Base-by-base conservation (phyloP, 345 rosid species). In the Citrus trifoliata region DNA sequence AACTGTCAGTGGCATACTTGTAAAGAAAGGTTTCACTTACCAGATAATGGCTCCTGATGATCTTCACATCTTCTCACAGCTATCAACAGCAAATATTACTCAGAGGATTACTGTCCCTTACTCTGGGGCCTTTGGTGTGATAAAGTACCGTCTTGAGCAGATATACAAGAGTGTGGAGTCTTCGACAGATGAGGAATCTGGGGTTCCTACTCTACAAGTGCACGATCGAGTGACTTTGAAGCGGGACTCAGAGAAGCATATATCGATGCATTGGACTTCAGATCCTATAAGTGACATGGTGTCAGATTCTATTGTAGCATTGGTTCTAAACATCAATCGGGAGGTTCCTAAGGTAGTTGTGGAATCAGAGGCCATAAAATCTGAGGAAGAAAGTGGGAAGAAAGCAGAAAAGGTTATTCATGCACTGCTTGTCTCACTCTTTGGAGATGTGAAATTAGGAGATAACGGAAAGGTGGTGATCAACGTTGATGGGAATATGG, bases 21-120 rank as follows among this genome's bases (percentile, higher is more conserved):
- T 90, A 38, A 95, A 95, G 95, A 93, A 91, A 85, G 96, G 96
- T 40, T 95, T 95, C 84, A 88, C 98, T 61, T 92, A 91, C 81
- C 99, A 95, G 87, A 93, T 95, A 73, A 95, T 95, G 99, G 97
- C 97, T 42, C 96, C 98, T 2, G 99, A 90, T 71, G 99, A 95
- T 85, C 97, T 95, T 73, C 97, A 92, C 82, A 87, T 95, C 42
- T 95, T 95, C 87, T 95, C 99, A 35, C 98, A 95, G 88, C 90
- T 95, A 60, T 90, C 96, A 67, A 92, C 99, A 21, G 92, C 97
- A 75, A 90, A 88, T 75, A 75, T 93, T 70, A 90, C 90, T 62
- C 97, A 95, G 83, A 87, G 98, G 81, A 92, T 91, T 48, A 93
- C 95, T 27, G 88, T 95, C 78, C 97, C 98, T 0, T 95, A 84